A percentile compares a stretch with the other conserved stretches of the same genome.
These are phyloP conservation scores for Chrysosphaeria jannelii DNA, from an alignment of 2,329 filamentous ascomycete species.

Conservation along the genomic window DNA sequence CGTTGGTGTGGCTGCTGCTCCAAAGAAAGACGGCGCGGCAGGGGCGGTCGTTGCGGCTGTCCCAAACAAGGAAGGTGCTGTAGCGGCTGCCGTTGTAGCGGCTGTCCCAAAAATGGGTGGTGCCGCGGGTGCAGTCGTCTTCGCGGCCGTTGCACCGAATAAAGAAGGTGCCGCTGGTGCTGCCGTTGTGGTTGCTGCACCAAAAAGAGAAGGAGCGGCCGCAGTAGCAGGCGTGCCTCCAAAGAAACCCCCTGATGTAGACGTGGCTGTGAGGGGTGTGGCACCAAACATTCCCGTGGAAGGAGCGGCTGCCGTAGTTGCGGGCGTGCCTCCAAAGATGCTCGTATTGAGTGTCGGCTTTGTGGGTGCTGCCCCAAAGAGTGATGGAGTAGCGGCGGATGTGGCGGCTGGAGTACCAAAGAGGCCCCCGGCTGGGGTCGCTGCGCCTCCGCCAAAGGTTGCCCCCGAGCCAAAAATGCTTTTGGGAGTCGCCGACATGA, in stretches of 20 bases:
- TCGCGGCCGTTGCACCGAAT: slow-evolving; percentile 1
- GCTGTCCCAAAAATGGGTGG: slow-evolving; percentile 9
- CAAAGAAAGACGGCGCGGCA: slow-evolving; percentile 7
- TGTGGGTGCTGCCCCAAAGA: slow-evolving; percentile 8
- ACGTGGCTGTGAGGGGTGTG: slow-evolving; percentile 4
- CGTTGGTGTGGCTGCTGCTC: slow-evolving; percentile 4
- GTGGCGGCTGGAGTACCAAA: no score
- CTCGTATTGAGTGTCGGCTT: slow-evolving; percentile 6
- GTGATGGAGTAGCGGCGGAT: no score
- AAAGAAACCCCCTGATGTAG: slow-evolving; percentile 5
- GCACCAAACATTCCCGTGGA: slow-evolving; percentile 8
- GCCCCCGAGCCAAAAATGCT: no score
- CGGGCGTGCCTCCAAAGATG: slow-evolving; percentile 1
- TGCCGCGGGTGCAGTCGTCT: no score
- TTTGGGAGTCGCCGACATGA: no score
- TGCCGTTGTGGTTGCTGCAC: slow-evolving; percentile 1
- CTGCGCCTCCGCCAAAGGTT: no score
- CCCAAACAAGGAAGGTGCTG: slow-evolving; percentile 1
- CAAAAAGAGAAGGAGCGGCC: slow-evolving; percentile 2
- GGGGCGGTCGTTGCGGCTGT: not conserved
- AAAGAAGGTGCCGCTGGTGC: slow-evolving; percentile 1
- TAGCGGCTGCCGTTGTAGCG: slow-evolving; percentile 7
- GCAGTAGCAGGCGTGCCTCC: slow-evolving; percentile 1
- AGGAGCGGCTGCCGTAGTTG: not conserved
- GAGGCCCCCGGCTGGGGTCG: no score